Evolutionary conservation across 2,329 filamentous ascomycete species (phyloP).

Genomic region (Westerdykella sp.): DNA sequence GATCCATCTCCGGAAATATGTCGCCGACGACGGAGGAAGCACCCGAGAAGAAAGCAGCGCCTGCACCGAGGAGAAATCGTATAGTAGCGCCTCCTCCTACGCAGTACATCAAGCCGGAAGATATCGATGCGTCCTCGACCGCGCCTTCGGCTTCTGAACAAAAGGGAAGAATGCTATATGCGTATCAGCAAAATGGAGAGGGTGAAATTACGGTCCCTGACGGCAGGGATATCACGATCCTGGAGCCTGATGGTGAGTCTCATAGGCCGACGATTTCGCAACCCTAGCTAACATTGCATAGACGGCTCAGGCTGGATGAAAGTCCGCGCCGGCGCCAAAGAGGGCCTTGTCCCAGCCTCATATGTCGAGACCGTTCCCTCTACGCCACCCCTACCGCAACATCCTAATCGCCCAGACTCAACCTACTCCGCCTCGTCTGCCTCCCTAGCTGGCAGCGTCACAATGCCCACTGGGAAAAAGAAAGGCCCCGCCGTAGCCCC

Average conservation of each 20-base stretch:
- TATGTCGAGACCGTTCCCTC: constrained; percentile 66
- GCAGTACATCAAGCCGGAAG: constrained; percentile 66
- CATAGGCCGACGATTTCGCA: constrained; percentile 8
- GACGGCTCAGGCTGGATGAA: constrained; percentile 91
- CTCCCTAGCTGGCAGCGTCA: constrained; percentile 53
- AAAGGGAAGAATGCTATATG: constrained; percentile 82
- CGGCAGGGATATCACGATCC: constrained; percentile 66
- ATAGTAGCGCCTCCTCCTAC: constrained; percentile 82
- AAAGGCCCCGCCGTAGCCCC: constrained; percentile 90
- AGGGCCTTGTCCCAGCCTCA: constrained; percentile 79
- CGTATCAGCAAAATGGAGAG: constrained; percentile 71
- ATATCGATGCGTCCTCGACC: constrained; percentile 36
- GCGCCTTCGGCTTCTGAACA: constrained; percentile 46
- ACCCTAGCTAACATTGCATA: constrained; percentile 36
- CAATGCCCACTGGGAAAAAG: constrained; percentile 56
- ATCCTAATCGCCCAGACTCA: constrained; percentile 42
- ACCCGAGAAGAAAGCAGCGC: constrained; percentile 32
- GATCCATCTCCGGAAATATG: constrained; percentile 60
- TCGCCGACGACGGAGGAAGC: constrained; percentile 48
- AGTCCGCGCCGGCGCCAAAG: constrained; percentile 65
- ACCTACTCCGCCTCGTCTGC: constrained; percentile 73
- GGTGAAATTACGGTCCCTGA: constrained; percentile 78
- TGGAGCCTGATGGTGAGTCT: constrained; percentile 80
- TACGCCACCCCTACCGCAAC: constrained; percentile 22
- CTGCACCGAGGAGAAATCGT: constrained; percentile 52